Conservation (phyloP, 108 stramenopile genomes). For the Skeletonema tropicum region DNA sequence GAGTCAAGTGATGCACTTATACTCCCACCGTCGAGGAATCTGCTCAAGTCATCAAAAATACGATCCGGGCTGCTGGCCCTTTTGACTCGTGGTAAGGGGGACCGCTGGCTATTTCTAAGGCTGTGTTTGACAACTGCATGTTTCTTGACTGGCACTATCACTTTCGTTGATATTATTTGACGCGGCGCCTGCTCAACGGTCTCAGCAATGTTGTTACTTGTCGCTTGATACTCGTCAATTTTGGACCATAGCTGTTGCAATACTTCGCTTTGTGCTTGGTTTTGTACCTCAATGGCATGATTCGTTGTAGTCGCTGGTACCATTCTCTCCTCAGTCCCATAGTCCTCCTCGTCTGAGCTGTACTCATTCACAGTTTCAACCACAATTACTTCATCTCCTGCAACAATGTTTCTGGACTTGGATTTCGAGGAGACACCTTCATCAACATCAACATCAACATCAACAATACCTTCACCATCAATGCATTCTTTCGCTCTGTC, state of each 20-base stretch:
- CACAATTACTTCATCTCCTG: neutral
- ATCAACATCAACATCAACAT: neutral
- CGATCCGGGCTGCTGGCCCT: neutral
- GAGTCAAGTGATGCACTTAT: neutral
- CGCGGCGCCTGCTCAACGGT: neutral
- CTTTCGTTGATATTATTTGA: neutral
- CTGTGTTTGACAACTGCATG: neutral
- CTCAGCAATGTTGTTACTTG: neutral
- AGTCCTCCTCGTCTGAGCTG: slow-evolving; percentile 16
- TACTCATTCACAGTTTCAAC: slow-evolving; percentile 23
- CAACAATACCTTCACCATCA: neutral
- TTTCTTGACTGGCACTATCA: slow-evolving; percentile 1
- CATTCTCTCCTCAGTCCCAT: neutral
- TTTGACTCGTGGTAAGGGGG: neutral
- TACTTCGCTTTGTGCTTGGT: neutral
- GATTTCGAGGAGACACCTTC: neutral
- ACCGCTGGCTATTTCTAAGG: neutral
- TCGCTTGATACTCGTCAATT: slow-evolving; percentile 5
- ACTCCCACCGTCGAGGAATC: neutral
- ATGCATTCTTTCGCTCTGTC: neutral
- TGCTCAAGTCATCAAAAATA: neutral
- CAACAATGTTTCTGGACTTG: neutral
- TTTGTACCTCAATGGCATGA: neutral
- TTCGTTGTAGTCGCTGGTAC: neutral
- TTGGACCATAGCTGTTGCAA: slow-evolving; percentile 11